These are phyloP conservation scores for Aspergillus baeticus DNA, from an alignment of 495 filamentous ascomycete species.

Conservation along the genomic window DNA sequence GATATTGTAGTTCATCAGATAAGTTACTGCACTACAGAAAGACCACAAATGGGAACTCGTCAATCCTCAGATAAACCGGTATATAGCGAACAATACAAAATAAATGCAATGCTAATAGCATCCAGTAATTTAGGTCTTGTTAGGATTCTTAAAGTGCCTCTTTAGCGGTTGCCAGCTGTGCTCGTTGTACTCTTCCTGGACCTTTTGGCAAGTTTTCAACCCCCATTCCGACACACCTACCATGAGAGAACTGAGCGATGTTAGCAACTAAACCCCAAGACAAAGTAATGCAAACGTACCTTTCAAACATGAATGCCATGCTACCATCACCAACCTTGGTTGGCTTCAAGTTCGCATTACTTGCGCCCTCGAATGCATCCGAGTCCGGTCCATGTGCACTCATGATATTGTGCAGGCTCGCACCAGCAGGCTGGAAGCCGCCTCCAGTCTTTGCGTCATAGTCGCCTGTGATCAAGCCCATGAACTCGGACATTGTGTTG, in stretches of 20 bases:
- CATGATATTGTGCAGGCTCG: constrained; percentile 65
- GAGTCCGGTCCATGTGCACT: constrained; percentile 61
- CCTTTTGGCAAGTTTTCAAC: constrained; percentile 75
- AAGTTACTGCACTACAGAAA: too few species aligned
- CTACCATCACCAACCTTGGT: constrained; percentile 60
- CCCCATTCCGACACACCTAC: constrained; percentile 93
- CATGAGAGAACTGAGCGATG: constrained; percentile 68
- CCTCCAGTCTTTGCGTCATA: constrained; percentile 67
- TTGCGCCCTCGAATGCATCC: constrained; percentile 56
- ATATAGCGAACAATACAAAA: not conserved
- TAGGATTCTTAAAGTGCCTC: constrained; percentile 69
- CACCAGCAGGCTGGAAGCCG: constrained; percentile 62
- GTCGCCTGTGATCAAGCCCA: constrained; percentile 58
- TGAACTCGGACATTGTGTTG: constrained; percentile 72
- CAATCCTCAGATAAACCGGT: too few species aligned
- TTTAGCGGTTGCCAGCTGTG: constrained; percentile 83
- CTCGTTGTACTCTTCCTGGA: constrained; percentile 78
- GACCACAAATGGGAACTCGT: too few species aligned
- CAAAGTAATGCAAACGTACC: constrained; percentile 30
- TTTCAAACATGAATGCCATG: constrained; percentile 71
- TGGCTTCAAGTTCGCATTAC: constrained; percentile 56
- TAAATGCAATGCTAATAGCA: not conserved
- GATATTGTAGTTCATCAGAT: too few species aligned
- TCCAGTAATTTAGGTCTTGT: constrained; percentile 29
- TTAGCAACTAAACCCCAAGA: not conserved